These are phyloP conservation scores for Phialemoniopsis sp. DNA, from an alignment of 2,329 filamentous ascomycete genomes.

Conservation along the genomic window DNA sequence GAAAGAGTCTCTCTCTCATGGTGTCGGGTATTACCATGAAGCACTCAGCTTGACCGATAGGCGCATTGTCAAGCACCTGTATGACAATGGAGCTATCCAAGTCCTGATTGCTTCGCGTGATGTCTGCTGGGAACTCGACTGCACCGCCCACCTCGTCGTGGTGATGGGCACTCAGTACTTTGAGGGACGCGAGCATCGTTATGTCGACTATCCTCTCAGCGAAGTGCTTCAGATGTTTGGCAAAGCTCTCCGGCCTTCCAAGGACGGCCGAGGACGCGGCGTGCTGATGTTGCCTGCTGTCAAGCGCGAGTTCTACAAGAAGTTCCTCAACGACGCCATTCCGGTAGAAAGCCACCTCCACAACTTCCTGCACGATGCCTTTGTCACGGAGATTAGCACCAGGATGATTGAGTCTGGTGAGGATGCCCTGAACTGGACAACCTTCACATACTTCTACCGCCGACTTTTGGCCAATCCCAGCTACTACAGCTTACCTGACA, in stretches of 20 bases:
- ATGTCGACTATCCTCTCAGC: conserved; percentile 91
- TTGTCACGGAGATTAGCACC: conserved; percentile 94
- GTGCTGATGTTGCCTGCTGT: conserved; percentile 96
- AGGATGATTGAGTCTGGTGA: conserved; percentile 94
- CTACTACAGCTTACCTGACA: conserved; percentile 87
- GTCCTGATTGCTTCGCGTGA: conserved; percentile 75
- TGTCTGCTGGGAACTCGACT: conserved; percentile 92
- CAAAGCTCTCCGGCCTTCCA: conserved; percentile 74
- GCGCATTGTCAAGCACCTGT: conserved; percentile 89
- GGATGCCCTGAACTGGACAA: conserved; percentile 97
- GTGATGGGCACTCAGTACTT: conserved; percentile 99
- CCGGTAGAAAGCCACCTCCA: conserved; percentile 94
- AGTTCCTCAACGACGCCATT: conserved; percentile 93
- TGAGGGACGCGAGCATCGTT: conserved; percentile 92
- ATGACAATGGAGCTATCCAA: conserved; percentile 83
- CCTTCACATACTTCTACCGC: conserved; percentile 97
- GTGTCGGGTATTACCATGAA: conserved; percentile 96
- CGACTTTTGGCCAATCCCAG: conserved; percentile 92
- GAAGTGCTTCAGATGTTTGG: conserved; percentile 98
- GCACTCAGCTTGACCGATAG: conserved; percentile 85
- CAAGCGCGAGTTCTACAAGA: conserved; percentile 97
- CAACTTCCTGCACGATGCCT: conserved; percentile 88
- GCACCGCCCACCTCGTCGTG: conserved; percentile 83
- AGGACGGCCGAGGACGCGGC: conserved; percentile 80
- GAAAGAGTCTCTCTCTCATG: conserved; percentile 85